Percentiles rank a stretch among this genome's conserved stretches.
These are phyloP conservation scores for Abrus precatorius DNA, from an alignment of 306 rosid genomes.

Conservation along the genomic window DNA sequence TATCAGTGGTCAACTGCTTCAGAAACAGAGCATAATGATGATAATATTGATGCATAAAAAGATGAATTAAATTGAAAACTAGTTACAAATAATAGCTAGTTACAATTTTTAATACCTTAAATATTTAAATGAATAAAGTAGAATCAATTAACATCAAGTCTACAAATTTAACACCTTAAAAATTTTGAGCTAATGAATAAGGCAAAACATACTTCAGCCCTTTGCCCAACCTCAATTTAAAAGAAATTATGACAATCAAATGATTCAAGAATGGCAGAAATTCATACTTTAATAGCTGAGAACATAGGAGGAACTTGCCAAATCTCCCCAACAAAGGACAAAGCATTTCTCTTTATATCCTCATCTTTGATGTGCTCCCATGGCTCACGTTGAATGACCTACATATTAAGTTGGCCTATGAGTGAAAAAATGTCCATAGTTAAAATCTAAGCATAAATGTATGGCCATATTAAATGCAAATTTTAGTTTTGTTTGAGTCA, in stretches of 20 bases:
- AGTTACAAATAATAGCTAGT: neutral
- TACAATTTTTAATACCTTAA: neutral
- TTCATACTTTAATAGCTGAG: constrained; percentile 95
- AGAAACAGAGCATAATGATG: constrained; percentile 10
- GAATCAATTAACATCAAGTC: neutral
- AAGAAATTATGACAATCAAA: constrained; percentile 30
- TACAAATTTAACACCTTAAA: neutral
- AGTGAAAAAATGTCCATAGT: constrained; percentile 39
- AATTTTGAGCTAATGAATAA: neutral
- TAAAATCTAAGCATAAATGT: constrained; percentile 17
- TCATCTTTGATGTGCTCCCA: constrained; percentile 99
- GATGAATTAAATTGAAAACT: constrained; percentile 11
- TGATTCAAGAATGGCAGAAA: constrained; percentile 29
- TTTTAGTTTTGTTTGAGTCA: neutral
- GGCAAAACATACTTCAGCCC: constrained; percentile 26
- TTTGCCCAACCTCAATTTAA: constrained; percentile 23
- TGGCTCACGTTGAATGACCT: constrained; percentile 98
- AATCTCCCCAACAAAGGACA: constrained; percentile 87
- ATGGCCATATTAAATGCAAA: constrained; percentile 31
- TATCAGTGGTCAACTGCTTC: constrained; percentile 17
- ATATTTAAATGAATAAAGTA: constrained; percentile 2
- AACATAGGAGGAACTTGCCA: constrained; percentile 99
- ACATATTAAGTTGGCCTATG: constrained; percentile 47
- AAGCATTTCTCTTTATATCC: constrained; percentile 77
- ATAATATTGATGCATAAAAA: constrained; percentile 20